Evolutionary conservation across 345 rosid genomes (phyloP).

Genomic region (Boechera retrofracta): DNA sequence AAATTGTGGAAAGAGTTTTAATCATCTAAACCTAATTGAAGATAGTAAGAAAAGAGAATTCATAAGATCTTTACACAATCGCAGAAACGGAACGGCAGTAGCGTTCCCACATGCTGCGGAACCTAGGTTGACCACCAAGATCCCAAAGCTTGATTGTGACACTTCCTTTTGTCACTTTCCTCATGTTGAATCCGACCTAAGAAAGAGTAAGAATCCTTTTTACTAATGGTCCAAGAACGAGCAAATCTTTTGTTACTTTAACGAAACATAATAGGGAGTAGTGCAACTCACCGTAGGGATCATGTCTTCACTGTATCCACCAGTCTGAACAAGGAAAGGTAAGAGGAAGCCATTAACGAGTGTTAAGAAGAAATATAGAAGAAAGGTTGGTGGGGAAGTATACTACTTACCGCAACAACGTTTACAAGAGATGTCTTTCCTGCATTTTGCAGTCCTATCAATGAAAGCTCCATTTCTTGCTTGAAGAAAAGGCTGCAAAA

Average conservation of each 20-base stretch:
- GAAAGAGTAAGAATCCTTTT: conserved; percentile 16
- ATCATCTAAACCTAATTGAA: background rate
- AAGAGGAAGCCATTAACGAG: conserved; percentile 39
- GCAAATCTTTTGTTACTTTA: background rate
- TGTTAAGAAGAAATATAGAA: conserved; percentile 15
- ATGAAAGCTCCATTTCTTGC: conserved; percentile 91
- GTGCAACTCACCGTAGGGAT: conserved; percentile 69
- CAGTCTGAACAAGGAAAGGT: conserved; percentile 58
- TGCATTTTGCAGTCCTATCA: conserved; percentile 87
- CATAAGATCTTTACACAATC: conserved; percentile 63
- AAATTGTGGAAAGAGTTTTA: conserved; percentile 2
- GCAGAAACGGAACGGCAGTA: conserved; percentile 93
- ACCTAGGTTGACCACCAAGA: conserved; percentile 95
- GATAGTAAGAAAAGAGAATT: background rate
- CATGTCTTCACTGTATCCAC: conserved; percentile 94
- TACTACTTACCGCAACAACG: conserved; percentile 76
- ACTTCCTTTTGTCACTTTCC: conserved; percentile 94
- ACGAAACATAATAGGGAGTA: conserved; percentile 22
- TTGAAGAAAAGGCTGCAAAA: conserved; percentile 76
- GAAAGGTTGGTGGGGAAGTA: background rate
- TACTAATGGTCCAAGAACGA: background rate
- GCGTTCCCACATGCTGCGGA: conserved; percentile 98
- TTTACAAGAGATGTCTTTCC: conserved; percentile 90
- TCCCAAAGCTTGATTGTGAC: conserved; percentile 96
- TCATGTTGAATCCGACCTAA: conserved; percentile 96